A percentile compares a stretch with the other conserved stretches of the same genome.
Conservation (phyloP, 371 early-diverging fungal species). For the Mortierella sp. region DNA sequence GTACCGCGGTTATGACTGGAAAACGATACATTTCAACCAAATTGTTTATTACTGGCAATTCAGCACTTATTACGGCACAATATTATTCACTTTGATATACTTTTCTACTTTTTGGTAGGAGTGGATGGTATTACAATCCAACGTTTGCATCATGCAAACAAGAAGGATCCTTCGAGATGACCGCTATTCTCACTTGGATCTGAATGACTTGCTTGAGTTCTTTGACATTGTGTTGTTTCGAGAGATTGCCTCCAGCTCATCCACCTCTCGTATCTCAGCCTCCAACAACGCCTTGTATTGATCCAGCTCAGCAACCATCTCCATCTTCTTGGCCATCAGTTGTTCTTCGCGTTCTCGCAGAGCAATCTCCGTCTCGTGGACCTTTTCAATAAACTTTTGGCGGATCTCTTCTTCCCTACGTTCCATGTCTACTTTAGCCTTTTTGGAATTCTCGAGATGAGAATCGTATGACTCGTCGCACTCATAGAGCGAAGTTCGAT, state of each 20-base stretch:
- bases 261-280: slow-evolving; percentile 50
- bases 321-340: slow-evolving; percentile 60
- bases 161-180: neutral
- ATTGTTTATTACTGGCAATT: too few species aligned
- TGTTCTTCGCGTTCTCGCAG: slow-evolving; percentile 77
- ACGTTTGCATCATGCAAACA: neutral
- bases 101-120: neutral
- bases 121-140: neutral
- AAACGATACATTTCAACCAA: too few species aligned
- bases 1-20: too few species aligned
- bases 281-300: slow-evolving; percentile 60
- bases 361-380: slow-evolving; percentile 79
- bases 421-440: slow-evolving; percentile 76
- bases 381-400: slow-evolving; percentile 77
- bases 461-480: slow-evolving; percentile 83
- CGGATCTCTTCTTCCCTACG: slow-evolving; percentile 82
- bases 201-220: slow-evolving; percentile 46
- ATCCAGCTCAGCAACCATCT: slow-evolving; percentile 73
- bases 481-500: slow-evolving; percentile 80
- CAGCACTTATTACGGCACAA: too few species aligned
- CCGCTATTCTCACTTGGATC: neutral
- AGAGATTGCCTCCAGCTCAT: slow-evolving; percentile 32
- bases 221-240: slow-evolving; percentile 39
- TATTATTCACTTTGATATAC: too few species aligned
- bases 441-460: slow-evolving; percentile 69